Evolutionary conservation across 169 alveolate genomes (phyloP).

Genomic region (Cyclospora cayetanensis): DNA sequence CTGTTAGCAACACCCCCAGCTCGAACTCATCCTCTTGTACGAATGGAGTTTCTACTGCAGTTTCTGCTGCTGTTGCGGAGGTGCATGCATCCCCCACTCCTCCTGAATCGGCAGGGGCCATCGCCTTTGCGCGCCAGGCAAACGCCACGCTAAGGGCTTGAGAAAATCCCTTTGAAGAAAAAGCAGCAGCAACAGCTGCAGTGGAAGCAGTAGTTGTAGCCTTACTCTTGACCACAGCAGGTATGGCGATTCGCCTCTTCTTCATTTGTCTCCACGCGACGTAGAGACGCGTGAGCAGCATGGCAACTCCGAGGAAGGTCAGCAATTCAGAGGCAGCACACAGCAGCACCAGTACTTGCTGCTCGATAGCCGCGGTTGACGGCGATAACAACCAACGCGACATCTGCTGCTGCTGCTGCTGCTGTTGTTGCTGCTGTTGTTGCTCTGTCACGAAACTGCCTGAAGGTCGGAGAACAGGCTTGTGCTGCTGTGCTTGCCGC

Average conservation of each 20-base stretch:
- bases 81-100: neutral
- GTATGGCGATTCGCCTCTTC: neutral
- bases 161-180: neutral
- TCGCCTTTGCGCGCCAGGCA: neutral
- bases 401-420: neutral
- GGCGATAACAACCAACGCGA: constrained; percentile 25
- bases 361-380: constrained; percentile 42
- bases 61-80: neutral
- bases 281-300: constrained; percentile 36
- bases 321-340: neutral
- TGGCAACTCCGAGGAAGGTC: constrained; percentile 15
- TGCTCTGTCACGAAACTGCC: too few species aligned
- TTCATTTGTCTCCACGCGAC: neutral
- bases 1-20: constrained; percentile 40
- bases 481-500: too few species aligned
- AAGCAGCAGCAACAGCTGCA: neutral
- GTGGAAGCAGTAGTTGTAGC: neutral
- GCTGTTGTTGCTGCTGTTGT: too few species aligned
- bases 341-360: constrained; percentile 42
- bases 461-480: too few species aligned
- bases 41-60: neutral
- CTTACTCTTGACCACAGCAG: neutral
- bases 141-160: neutral
- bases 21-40: constrained; percentile 21
- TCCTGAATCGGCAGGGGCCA: neutral